phyloP scores from a whole-genome alignment of 116 monocot species.

The Iris pallida region DNA sequence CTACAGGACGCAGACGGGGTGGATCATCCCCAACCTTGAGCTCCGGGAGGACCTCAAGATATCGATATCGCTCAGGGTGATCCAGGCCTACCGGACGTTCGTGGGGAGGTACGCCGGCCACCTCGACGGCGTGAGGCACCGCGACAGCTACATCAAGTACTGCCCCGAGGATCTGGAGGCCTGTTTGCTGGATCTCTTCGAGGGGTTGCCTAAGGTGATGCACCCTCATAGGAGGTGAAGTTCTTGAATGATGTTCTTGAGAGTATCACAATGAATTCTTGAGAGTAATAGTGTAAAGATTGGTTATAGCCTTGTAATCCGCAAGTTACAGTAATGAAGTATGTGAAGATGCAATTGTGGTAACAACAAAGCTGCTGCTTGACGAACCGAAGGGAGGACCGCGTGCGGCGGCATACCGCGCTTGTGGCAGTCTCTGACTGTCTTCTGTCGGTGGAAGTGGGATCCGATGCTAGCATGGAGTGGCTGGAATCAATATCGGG shows the following conservation, averaged over 20 bases:
- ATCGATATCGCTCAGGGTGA: constrained; percentile 41
- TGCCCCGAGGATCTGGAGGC: constrained; percentile 48
- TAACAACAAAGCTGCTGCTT: no score
- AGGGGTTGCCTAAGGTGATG: constrained; percentile 39
- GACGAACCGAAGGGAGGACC: no score
- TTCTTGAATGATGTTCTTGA: background rate
- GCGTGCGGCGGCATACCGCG: no score
- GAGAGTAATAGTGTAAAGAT: no score
- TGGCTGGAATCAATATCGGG: no score
- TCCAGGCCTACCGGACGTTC: constrained; percentile 72
- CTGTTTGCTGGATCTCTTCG: constrained; percentile 64
- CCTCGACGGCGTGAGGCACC: constrained; percentile 35
- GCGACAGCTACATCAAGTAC: constrained; percentile 60
- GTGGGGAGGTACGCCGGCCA: constrained; percentile 31
- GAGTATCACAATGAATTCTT: no score
- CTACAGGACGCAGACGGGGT: constrained; percentile 56
- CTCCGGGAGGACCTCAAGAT: constrained; percentile 66
- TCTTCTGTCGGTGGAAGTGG: no score
- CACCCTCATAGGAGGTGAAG: constrained; percentile 20
- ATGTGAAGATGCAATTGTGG: no score
- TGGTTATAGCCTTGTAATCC: no score
- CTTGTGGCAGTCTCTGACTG: no score
- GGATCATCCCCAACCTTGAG: constrained; percentile 37
- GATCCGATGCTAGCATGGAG: no score
- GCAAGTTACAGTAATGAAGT: no score